Evolutionary conservation across 1,284 basidiomycete species (phyloP).

Genomic region (Vanrija sp.): DNA sequence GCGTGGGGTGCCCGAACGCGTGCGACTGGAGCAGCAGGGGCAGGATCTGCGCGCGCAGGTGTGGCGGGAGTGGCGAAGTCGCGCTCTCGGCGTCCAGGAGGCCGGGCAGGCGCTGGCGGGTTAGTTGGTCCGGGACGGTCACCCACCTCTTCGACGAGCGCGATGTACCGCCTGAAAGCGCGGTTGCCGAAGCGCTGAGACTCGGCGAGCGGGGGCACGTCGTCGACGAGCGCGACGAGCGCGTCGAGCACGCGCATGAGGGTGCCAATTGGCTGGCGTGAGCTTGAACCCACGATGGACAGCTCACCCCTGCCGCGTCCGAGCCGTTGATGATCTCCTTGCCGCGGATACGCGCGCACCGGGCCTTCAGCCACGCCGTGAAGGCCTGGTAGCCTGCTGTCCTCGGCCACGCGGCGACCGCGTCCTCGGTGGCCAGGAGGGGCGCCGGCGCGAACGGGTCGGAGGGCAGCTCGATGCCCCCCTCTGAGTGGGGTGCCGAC

Average conservation of each 20-base stretch:
- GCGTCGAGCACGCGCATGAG: conserved; percentile 62
- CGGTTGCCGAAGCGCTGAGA: conserved; percentile 94
- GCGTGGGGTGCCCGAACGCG: conserved; percentile 83
- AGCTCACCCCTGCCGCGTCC: conserved; percentile 11
- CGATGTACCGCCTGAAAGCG: conserved; percentile 84
- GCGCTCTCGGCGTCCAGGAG: conserved; percentile 51
- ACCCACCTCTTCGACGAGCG: conserved; percentile 69
- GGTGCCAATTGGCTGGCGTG: conserved; percentile 52
- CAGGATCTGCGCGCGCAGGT: conserved; percentile 63
- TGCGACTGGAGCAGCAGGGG: conserved; percentile 50
- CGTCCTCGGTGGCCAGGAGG: conserved; percentile 57
- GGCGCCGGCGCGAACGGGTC: conserved; percentile 21
- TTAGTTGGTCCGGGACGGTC: neutral
- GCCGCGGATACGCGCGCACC: conserved; percentile 71
- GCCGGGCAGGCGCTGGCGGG: conserved; percentile 57
- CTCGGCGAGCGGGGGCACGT: conserved; percentile 71
- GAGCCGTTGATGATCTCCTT: conserved; percentile 39
- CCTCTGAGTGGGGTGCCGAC: too few species aligned
- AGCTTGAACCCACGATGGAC: neutral
- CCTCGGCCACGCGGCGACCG: conserved; percentile 63
- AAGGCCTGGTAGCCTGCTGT: conserved; percentile 69
- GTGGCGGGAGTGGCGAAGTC: conserved; percentile 53
- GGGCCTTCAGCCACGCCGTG: conserved; percentile 64
- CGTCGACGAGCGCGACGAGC: conserved; percentile 74
- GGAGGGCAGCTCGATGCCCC: conserved; percentile 17